Evolutionary conservation across 2,329 filamentous ascomycete species (phyloP).

Genomic region (Colletotrichum shisoi): DNA sequence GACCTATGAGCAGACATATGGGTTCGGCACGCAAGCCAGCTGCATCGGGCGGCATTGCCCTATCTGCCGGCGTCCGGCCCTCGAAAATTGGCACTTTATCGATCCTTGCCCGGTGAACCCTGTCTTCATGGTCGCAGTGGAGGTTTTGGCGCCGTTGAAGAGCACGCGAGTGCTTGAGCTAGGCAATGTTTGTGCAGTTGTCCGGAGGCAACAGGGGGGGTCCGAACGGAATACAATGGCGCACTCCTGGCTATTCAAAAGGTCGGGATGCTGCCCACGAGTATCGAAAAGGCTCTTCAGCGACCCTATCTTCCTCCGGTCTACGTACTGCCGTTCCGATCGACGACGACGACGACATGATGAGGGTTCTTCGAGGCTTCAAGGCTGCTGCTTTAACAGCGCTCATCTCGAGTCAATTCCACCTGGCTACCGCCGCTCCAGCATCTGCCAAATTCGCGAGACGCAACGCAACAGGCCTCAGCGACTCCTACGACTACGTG

Average conservation of each 20-base stretch:
- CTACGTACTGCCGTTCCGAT: not conserved
- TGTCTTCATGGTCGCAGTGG: not conserved
- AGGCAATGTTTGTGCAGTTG: conserved; percentile 7
- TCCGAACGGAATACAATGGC: not conserved
- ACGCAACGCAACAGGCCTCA: conserved; percentile 12
- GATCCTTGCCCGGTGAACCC: not conserved
- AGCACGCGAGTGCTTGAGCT: not conserved
- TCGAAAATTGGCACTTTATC: not conserved
- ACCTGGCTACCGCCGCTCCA: conserved; percentile 5
- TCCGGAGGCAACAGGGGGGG: not conserved
- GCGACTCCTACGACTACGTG: conserved; percentile 48
- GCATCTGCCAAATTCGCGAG: conserved; percentile 22
- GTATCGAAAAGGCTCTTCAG: not conserved
- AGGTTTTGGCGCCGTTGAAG: conserved; percentile 4
- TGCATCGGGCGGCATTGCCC: conserved; percentile 19
- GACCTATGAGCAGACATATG: conserved; percentile 5
- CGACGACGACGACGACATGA: not conserved
- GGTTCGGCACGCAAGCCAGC: not conserved
- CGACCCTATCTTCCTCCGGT: not conserved
- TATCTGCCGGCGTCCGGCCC: conserved; percentile 1
- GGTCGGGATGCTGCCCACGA: too few species aligned
- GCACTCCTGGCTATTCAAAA: conserved; percentile 5
- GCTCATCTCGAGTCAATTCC: conserved; percentile 7
- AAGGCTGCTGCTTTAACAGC: conserved; percentile 1
- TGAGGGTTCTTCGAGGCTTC: conserved; percentile 9